These are phyloP conservation scores for Erysimum cheiranthoides DNA, from an alignment of 345 rosid species.

Conservation along the genomic window DNA sequence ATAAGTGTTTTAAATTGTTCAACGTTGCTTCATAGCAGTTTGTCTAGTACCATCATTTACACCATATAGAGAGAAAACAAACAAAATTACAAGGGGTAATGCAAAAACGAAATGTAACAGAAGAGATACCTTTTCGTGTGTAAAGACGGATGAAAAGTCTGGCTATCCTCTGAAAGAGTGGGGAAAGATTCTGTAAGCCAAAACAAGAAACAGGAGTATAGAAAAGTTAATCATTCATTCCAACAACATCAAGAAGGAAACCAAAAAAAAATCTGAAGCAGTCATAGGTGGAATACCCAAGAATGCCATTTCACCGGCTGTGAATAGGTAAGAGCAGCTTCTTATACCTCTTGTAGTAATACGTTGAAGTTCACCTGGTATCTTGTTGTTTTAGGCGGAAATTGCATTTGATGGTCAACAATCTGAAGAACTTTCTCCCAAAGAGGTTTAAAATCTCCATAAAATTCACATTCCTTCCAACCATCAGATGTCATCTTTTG, in stretches of 20 bases:
- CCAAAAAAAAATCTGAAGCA: slow-evolving; percentile 1
- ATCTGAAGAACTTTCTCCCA: slow-evolving; percentile 69
- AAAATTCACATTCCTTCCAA: slow-evolving; percentile 43
- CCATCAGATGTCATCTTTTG: slow-evolving; percentile 42
- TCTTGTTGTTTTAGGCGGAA: slow-evolving; percentile 54
- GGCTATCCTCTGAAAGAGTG: slow-evolving; percentile 71
- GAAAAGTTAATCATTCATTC: slow-evolving; percentile 17
- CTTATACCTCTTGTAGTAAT: slow-evolving; percentile 70
- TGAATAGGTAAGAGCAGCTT: slow-evolving; percentile 66
- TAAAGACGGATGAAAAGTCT: slow-evolving; percentile 91
- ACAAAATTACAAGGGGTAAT: slow-evolving; percentile 6
- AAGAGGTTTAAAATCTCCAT: slow-evolving; percentile 50
- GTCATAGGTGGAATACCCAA: slow-evolving; percentile 56
- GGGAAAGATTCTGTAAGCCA: slow-evolving; percentile 70
- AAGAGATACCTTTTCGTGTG: slow-evolving; percentile 72
- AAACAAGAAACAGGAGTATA: slow-evolving; percentile 14
- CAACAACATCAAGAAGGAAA: slow-evolving; percentile 6
- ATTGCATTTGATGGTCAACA: slow-evolving; percentile 55
- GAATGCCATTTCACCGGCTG: slow-evolving; percentile 64
- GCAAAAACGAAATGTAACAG: too few species aligned
- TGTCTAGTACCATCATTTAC: slow-evolving; percentile 10
- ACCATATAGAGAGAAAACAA: neutral
- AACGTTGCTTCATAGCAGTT: neutral
- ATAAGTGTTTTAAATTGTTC: neutral
- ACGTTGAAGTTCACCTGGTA: slow-evolving; percentile 78